phyloP scores from a whole-genome alignment of 352 stramenopile species.

The Globisporangium carolinianum region DNA sequence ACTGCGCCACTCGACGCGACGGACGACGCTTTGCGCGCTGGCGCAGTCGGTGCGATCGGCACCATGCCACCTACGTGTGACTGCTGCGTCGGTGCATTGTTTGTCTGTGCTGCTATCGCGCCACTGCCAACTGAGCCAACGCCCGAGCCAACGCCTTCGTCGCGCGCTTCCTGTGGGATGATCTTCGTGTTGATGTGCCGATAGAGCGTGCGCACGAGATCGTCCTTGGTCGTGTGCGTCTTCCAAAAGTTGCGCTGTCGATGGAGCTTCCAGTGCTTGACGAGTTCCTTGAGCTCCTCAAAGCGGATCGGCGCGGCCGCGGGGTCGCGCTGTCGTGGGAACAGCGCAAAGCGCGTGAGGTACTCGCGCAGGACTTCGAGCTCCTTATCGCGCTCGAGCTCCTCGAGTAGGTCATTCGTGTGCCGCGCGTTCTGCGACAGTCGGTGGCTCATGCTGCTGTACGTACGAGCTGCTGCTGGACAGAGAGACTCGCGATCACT shows the following conservation, averaged over 20 bases:
- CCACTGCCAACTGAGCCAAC: conserved; percentile 6
- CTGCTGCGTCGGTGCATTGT: conserved; percentile 5
- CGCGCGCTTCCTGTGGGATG: conserved; percentile 53
- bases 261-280: conserved; percentile 88
- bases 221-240: conserved; percentile 83
- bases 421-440: conserved; percentile 77
- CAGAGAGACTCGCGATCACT: no score
- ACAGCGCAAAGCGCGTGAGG: conserved; percentile 75
- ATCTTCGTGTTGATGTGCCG: conserved; percentile 86
- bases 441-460: conserved; percentile 60
- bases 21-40: conserved; percentile 29
- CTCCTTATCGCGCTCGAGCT: conserved; percentile 84
- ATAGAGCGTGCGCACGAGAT: conserved; percentile 79
- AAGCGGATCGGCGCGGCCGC: conserved; percentile 75
- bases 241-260: conserved; percentile 89
- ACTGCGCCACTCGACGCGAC: conserved; percentile 11
- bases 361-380: conserved; percentile 81
- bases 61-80: background rate
- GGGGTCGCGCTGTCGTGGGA: conserved; percentile 65
- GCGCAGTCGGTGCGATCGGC: conserved; percentile 25
- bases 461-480: background rate
- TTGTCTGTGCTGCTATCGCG: background rate
- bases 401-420: conserved; percentile 74
- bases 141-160: conserved; percentile 23
- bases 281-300: conserved; percentile 89